These are phyloP conservation scores for Penicillium hordei DNA, from an alignment of 2,329 filamentous ascomycete genomes.

Conservation along the genomic window DNA sequence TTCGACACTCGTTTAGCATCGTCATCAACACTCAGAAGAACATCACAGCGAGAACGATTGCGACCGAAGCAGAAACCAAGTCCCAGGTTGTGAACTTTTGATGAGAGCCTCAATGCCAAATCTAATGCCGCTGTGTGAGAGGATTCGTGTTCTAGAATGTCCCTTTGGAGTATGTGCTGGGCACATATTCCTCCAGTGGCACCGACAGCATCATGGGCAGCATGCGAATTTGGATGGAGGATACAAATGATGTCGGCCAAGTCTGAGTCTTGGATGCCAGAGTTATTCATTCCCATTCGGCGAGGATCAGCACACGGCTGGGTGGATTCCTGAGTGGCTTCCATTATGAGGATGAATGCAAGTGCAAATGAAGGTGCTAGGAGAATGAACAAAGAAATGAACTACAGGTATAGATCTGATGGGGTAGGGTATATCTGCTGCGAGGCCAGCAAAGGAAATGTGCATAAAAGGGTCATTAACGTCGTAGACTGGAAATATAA, in stretches of 20 bases:
- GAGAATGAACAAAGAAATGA: constrained; percentile 9
- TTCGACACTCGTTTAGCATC: constrained; percentile 78
- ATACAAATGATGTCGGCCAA: constrained; percentile 87
- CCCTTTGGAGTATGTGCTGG: constrained; percentile 61
- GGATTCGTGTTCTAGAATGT: constrained; percentile 44
- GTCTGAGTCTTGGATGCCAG: constrained; percentile 78
- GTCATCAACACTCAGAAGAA: constrained; percentile 67
- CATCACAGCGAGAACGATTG: constrained; percentile 69
- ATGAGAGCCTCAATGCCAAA: constrained; percentile 78
- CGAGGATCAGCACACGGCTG: constrained; percentile 80
- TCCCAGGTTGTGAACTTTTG: constrained; percentile 64
- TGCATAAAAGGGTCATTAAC: constrained; percentile 31
- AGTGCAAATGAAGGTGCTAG: constrained; percentile 16
- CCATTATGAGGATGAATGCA: constrained; percentile 28
- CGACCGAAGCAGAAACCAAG: constrained; percentile 86
- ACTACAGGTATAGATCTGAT: constrained; percentile 19
- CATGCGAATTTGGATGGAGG: constrained; percentile 73
- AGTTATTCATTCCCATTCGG: constrained; percentile 74
- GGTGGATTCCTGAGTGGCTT: constrained; percentile 64
- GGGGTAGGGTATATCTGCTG: constrained; percentile 27
- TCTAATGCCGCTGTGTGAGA: constrained; percentile 50
- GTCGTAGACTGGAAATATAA: constrained; percentile 12
- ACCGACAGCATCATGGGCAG: constrained; percentile 69
- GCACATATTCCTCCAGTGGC: constrained; percentile 53
- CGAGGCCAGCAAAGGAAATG: constrained; percentile 15